Base-by-base conservation (phyloP, 2,329 filamentous ascomycete genomes). In the Alternaria longipes region DNA sequence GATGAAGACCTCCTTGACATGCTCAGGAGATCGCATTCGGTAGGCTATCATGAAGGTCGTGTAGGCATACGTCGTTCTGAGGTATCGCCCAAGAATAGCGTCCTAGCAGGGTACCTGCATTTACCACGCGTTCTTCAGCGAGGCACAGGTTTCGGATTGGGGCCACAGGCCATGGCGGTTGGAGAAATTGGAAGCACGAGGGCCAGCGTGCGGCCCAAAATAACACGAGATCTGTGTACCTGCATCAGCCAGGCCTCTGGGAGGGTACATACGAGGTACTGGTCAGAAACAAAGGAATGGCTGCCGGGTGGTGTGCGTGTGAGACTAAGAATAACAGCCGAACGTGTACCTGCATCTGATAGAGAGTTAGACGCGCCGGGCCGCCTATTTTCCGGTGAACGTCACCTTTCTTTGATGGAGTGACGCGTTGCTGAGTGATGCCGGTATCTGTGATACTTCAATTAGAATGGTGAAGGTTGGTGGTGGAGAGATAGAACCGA, bases 401-500 rank as follows among this genome's bases (percentile, higher is more conserved):
- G 30, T 46, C 42, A 55, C 20, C 28, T 44, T 54, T 36, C 26
- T 49, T 32, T 41, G 44, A 28, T 16, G n/a, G 20, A 36, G 47
- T 32, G 57, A 41, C 18, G 50, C 34, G 42, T 24, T 36, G 36
- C 38, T 40, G 45, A 45, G 34, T 42, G 53, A 52, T 51, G 56
- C 22, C 22, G 30, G 49, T 50, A 41, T 51, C 44, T 52, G 40
- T 20, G 14, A 34, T 57, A 61, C 65, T 63, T 55, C 58, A 61
- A 66, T 68, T 75, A 75, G 71, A 71, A 72, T 68, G 56, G 54
- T 52, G 24, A 63, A 62, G 59, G 52, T 64, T 65, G 59, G 67
- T 59, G 56, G 62, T 58, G 57, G 46, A 30, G 26, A 32, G 38
- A 40, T 26, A 53, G 50, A 62, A 59, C 62, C 54, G 49, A 46